Evolutionary conservation across 2,329 filamentous ascomycete genomes (phyloP), one percentile per base, ranked within the genome.

Genomic region (Botryotinia convoluta): DNA sequence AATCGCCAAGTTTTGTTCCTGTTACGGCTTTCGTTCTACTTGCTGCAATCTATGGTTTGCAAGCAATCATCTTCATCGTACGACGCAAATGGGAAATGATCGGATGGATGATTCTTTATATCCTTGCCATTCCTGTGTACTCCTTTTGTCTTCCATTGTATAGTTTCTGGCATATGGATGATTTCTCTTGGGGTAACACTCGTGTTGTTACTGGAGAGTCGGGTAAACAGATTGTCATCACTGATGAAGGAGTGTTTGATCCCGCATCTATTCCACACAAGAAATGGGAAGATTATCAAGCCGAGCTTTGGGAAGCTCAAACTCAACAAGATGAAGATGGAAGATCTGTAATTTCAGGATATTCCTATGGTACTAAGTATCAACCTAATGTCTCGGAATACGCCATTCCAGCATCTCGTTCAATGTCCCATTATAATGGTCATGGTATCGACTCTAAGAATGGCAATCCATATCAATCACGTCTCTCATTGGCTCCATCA

Each of bases 11-110:
- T 3, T 85, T 91, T 9, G 86, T 98, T 10, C 95, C 95, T 0
- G 83, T 95, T 73, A 97, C 93, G 0, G 91, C 96, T 0, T 97
- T 99, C 82, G 89, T 99, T 80, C 86, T 99, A 67, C 88, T 99
- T 16, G 96, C 89, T 79, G 95, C 93, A n/a, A 96, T 99, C 79
- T 99, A 98, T 82, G 96, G 96, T 89, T 85, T 99, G 22, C 96
- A 99, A 80, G 95, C 93, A 61, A 91, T 98, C 81, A 98, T 99
- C 82, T 99, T 99, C 86, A 97, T 98, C 79, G 81, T 98, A 73
- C 92, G 94, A 74, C 92, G 95, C 80, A 98, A 98, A 85, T 99
- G 96, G 96, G 95, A 99, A 82, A 98, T 98, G 95, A 92, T 99
- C 78, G 96, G 95, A 51, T 99, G 96, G 96, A 98, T 99, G 94